A percentile compares a stretch with the other conserved stretches of the same genome.
These are phyloP conservation scores for Sistotremastrum suecicum DNA, from an alignment of 768 basidiomycete genomes.

Conservation along the genomic window DNA sequence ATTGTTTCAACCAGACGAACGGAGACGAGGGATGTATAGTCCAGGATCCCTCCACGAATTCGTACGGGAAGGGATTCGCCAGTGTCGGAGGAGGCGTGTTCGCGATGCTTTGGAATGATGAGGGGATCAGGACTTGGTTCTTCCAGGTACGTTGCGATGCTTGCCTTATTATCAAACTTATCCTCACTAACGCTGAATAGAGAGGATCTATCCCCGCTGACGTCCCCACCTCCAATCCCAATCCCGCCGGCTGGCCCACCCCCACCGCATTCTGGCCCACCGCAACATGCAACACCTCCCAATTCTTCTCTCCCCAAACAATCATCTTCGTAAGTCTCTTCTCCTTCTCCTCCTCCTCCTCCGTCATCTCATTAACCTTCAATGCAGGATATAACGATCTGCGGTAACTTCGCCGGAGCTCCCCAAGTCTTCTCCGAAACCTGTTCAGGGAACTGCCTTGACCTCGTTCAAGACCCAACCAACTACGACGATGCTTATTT, in stretches of 20 bases:
- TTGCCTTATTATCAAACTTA: too few relatives aligned
- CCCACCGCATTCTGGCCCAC: slow-evolving; percentile 16
- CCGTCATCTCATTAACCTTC: slow-evolving; percentile 2
- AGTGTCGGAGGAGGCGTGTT: slow-evolving; percentile 23
- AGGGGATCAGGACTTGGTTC: slow-evolving; percentile 41
- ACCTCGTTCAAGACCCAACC: slow-evolving; percentile 31
- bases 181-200: too few relatives aligned
- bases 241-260: slow-evolving; percentile 9
- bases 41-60: slow-evolving; percentile 12
- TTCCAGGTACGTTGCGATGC: slow-evolving; percentile 22
- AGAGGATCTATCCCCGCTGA: not conserved
- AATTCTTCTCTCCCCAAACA: slow-evolving; percentile 18
- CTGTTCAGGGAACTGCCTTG: slow-evolving; percentile 54
- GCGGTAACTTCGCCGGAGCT: slow-evolving; percentile 12
- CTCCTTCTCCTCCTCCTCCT: slow-evolving; percentile 1
- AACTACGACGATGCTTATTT: slow-evolving; percentile 59
- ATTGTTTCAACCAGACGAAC: slow-evolving; percentile 2
- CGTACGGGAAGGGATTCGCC: slow-evolving; percentile 21
- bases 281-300: slow-evolving; percentile 14
- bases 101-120: slow-evolving; percentile 1
- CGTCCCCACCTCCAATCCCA: slow-evolving; percentile 13
- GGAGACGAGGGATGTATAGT: slow-evolving; percentile 13
- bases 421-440: slow-evolving; percentile 37
- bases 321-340: slow-evolving; percentile 15
- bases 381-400: slow-evolving; percentile 10